phyloP scores from a whole-genome alignment of 176 grass and related monocot species.

The Cymbopogon citratus region DNA sequence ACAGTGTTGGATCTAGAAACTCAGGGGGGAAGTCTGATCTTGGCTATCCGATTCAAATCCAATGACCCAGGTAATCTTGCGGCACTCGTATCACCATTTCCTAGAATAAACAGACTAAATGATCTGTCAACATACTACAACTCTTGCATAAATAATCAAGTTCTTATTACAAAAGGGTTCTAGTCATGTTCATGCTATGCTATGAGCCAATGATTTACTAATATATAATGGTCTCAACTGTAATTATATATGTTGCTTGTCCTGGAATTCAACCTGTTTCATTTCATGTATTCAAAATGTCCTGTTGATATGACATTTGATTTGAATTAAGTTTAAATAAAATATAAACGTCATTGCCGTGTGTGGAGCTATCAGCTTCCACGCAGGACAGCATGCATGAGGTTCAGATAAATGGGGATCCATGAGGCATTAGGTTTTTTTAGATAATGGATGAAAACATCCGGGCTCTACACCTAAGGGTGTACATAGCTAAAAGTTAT shows the following conservation, averaged over 20 bases:
- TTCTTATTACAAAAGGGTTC: not conserved
- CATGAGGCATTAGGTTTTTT: not conserved
- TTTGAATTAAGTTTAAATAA: not conserved
- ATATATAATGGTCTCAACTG: not conserved
- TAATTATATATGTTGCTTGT: constrained; percentile 38
- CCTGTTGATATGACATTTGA: constrained; percentile 21
- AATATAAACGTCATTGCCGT: constrained; percentile 2
- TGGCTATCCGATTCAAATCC: not conserved
- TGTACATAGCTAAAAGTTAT: too few species aligned
- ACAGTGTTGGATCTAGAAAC: constrained; percentile 2
- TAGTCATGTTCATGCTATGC: not conserved
- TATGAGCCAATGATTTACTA: not conserved
- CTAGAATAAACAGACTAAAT: not conserved
- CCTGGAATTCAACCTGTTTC: constrained; percentile 20
- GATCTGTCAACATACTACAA: not conserved
- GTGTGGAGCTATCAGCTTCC: constrained; percentile 24
- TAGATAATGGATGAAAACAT: too few species aligned
- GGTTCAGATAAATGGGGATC: not conserved
- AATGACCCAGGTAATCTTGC: not conserved
- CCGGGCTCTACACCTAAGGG: too few species aligned
- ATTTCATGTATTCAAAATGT: constrained; percentile 14
- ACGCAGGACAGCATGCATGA: not conserved
- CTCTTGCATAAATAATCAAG: not conserved
- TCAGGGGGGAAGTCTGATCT: not conserved
- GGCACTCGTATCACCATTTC: not conserved